Evolutionary conservation across 306 rosid species (phyloP), one percentile per base, ranked within the genome.

Genomic region (Morella rubra): DNA sequence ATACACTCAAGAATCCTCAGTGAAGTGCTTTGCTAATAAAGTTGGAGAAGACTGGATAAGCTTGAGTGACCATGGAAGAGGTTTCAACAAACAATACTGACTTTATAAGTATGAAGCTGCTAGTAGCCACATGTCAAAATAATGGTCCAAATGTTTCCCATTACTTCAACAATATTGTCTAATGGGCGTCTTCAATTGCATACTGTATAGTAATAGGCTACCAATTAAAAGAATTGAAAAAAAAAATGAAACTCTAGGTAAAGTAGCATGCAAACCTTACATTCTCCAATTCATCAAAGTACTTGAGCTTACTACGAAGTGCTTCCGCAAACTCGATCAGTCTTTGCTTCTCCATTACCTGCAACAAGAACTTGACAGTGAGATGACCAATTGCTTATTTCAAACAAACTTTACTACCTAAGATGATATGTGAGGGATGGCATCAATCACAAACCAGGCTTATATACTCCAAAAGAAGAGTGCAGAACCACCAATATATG

Each of bases 231-330:
- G 44, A 62, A 58, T 15, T n/a, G 65, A 46, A 66, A 14, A 52
- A 66, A 14, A 47, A 77, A 82, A 81, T 58, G 64, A 83, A 84
- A 80, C 81, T 81, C 86, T 85, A 85, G 89, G 85, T 84, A 87
- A 91, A 88, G 89, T 86, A 86, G 92, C 91, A 86, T 84, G 84
- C 96, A 84, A 94, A 92, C 97, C 97, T 92, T 95, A 95, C 99
- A 92, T 95, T 95, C 97, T 95, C 99, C 92, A 95, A 91, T 89
- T 95, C 99, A 84, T 90, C 97, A 71, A 92, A 95, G 90, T 90
- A 95, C 84, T 95, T 92, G 79, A 92, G 97, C 85, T 90, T 95
- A 89, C 90, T 92, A 60, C 92, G 97, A 83, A 95, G 96, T 76
- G 99, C 97, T 72, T 95, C 98, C 0, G 89, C 88, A 87, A 95